Percentiles rank a stretch among this genome's conserved stretches.
These are phyloP conservation scores for Solanum pinnatisectum DNA, from an alignment of 257 asterid species.

Conservation along the genomic window DNA sequence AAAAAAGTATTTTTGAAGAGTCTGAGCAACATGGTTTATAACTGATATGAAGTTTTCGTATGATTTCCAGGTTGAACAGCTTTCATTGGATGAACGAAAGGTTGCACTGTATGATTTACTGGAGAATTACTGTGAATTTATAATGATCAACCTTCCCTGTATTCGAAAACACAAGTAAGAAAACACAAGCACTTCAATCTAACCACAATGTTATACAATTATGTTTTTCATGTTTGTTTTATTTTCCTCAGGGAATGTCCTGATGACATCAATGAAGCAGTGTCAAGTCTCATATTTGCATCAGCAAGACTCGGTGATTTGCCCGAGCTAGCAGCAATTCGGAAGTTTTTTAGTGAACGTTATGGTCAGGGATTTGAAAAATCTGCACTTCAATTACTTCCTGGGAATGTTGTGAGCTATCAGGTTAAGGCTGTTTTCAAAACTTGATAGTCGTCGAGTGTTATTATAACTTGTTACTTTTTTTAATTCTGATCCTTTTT, in stretches of 20 bases:
- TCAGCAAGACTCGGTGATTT: slow-evolving; percentile 75
- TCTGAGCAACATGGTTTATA: neutral
- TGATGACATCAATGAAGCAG: slow-evolving; percentile 60
- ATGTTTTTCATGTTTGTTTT: neutral
- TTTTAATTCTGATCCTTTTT: neutral
- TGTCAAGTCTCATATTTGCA: slow-evolving; percentile 59
- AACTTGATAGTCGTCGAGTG: neutral
- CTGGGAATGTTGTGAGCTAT: slow-evolving; percentile 55
- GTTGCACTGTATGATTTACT: slow-evolving; percentile 51
- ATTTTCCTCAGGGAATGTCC: slow-evolving; percentile 56
- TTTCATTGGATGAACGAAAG: slow-evolving; percentile 42
- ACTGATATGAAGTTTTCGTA: neutral
- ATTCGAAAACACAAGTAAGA: slow-evolving; percentile 55
- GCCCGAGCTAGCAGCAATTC: slow-evolving; percentile 51
- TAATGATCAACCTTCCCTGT: slow-evolving; percentile 40
- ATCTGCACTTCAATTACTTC: slow-evolving; percentile 46
- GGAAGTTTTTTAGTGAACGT: slow-evolving; percentile 57
- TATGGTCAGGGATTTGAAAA: slow-evolving; percentile 45
- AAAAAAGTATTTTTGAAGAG: neutral
- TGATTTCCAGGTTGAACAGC: slow-evolving; percentile 56
- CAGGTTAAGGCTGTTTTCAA: slow-evolving; percentile 25
- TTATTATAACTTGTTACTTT: neutral
- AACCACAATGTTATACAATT: neutral
- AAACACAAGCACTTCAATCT: neutral
- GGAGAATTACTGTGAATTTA: slow-evolving; percentile 49